These are phyloP conservation scores for Fusarium sp. DNA, from an alignment of 2,329 filamentous ascomycete genomes.

Conservation along the genomic window DNA sequence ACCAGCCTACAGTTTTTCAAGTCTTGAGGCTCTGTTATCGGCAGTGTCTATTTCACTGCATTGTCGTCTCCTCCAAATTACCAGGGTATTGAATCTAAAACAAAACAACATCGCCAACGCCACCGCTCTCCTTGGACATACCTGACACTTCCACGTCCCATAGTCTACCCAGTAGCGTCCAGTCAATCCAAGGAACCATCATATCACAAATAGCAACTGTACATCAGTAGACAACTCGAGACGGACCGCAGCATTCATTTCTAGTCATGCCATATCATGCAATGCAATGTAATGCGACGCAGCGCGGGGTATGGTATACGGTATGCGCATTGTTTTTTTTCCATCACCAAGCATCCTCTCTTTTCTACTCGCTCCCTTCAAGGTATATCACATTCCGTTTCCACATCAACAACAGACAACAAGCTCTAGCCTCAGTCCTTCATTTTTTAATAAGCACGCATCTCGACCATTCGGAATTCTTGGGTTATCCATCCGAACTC, in stretches of 20 bases:
- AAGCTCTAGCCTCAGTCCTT: constrained; percentile 5
- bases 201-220: constrained; percentile 11
- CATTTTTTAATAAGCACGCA: constrained; percentile 12
- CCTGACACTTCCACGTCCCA: constrained; percentile 24
- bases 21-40: background rate
- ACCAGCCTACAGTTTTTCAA: background rate
- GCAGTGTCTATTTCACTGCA: background rate
- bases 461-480: constrained; percentile 2
- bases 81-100: constrained; percentile 29
- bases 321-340: constrained; percentile 10
- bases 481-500: constrained; percentile 1
- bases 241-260: background rate
- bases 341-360: constrained; percentile 2
- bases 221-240: background rate
- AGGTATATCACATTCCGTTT: constrained; percentile 35
- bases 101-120: constrained; percentile 34
- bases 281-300: constrained; percentile 13
- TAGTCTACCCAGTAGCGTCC: constrained; percentile 1
- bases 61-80: background rate
- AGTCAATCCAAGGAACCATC: constrained; percentile 4
- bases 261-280: background rate
- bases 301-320: constrained; percentile 5
- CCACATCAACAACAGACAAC: constrained; percentile 31
- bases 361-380: constrained; percentile 14
- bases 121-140: constrained; percentile 25